Evolutionary conservation across 805 yeast species (phyloP).

Genomic region (Myxozyma neglecta): DNA sequence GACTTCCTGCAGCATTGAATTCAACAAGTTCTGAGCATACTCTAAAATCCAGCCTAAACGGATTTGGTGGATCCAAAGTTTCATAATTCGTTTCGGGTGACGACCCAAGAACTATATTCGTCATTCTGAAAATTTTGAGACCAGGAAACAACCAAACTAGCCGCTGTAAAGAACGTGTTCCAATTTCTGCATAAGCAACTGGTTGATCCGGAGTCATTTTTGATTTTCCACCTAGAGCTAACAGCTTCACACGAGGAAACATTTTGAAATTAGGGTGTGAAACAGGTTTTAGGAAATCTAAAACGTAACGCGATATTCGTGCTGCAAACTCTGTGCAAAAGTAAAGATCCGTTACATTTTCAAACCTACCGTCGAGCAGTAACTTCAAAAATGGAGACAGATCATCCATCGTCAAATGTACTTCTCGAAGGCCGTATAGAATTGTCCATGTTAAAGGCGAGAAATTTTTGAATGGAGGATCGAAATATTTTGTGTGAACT

Average conservation of each 20-base stretch:
- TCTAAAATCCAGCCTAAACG: constrained; percentile 8
- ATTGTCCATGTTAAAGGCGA: constrained; percentile 5
- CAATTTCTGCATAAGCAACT: constrained; percentile 3
- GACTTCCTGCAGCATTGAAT: constrained; percentile 1
- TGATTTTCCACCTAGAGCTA: constrained; percentile 1
- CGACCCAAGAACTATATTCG: neutral
- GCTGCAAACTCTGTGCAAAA: constrained; percentile 1
- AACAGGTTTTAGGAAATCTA: neutral
- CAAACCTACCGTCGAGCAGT: neutral
- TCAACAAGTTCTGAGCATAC: constrained; percentile 1
- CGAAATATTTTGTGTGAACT: constrained; percentile 2
- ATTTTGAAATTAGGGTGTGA: neutral
- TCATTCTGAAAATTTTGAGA: neutral
- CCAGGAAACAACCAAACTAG: constrained; percentile 10
- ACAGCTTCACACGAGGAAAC: constrained; percentile 2
- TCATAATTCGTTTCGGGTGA: neutral
- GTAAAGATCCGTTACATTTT: neutral
- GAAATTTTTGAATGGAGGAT: neutral
- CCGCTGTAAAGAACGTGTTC: constrained; percentile 3
- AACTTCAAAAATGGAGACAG: constrained; percentile 1
- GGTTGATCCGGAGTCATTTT: neutral
- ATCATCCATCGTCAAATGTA: constrained; percentile 6
- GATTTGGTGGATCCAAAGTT: constrained; percentile 6
- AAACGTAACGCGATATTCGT: neutral
- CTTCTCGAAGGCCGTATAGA: constrained; percentile 2